Evolutionary conservation across 2,329 filamentous ascomycete genomes (phyloP), one percentile per base, ranked within the genome.

Genomic region (Fusarium pseudoanthophilum): DNA sequence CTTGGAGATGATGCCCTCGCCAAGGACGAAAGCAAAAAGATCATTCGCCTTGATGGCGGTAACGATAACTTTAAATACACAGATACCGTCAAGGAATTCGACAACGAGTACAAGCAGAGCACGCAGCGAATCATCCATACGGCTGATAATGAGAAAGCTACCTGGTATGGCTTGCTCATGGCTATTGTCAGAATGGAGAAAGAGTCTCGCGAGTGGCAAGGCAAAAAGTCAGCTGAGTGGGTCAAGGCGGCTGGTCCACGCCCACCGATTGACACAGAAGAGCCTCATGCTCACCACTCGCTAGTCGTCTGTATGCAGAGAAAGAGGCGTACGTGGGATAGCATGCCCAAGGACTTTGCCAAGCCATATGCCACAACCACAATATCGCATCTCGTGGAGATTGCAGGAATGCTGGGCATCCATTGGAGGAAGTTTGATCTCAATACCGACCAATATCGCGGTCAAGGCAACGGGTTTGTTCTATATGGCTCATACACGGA

Each of bases 401-500:
- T 83, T 9, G 80, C 79, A 0, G 79, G 77, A 14, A 79, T 83
- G 76, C 63, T 83, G 3, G 81, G 84, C 8, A 77, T 85, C 10
- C 78, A 85, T 59, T 85, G 84, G 84, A 84, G 79, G 49, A 78
- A 80, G 5, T 85, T 85, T 39, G 81, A 84, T 30, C 76, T 80
- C 2, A 78, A 76, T 14, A 71, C 76, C 7, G 81, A 84, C 72
- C 79, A 80, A 21, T 78, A 84, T 7, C 80, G 78, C 10, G 82
- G 80, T 0, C 79, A 83, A 28, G 82, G 82, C 11, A 83, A 83
- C 58, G 81, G 82, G 1, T 82, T 78, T 60, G 77, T 81, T 36
- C 52, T 83, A 3, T 76, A 75, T 5, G 80, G 82, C 3, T 77
- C 79, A 4, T 75, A 78, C 15, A 71, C 78, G 4, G 74, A 76